A percentile compares a stretch with the other conserved stretches of the same genome.
Conservation (phyloP, 768 basidiomycete species). For the Vararia minispora region DNA sequence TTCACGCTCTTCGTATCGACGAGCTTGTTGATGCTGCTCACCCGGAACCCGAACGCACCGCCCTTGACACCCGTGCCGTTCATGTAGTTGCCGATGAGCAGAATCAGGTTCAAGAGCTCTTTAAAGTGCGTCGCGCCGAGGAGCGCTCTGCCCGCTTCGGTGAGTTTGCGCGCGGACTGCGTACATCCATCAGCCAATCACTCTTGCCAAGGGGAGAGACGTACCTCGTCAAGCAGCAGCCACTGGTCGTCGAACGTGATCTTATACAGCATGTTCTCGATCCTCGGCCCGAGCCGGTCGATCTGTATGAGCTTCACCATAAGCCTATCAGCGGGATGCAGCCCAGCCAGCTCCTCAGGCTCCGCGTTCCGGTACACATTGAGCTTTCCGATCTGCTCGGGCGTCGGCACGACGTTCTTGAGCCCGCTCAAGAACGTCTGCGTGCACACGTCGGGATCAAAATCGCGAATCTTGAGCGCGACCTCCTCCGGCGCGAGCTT, state of each 20-base stretch:
- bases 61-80: constrained; percentile 95
- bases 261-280: constrained; percentile 94
- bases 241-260: constrained; percentile 81
- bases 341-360: constrained; percentile 69
- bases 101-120: constrained; percentile 82
- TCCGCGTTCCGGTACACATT: constrained; percentile 84
- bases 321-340: constrained; percentile 92
- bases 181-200: constrained; percentile 1
- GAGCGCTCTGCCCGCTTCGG: constrained; percentile 70
- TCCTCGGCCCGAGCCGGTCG: constrained; percentile 73
- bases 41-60: constrained; percentile 92
- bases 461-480: constrained; percentile 71
- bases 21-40: constrained; percentile 97
- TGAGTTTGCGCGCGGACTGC: constrained; percentile 72
- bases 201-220: constrained; percentile 15
- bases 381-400: constrained; percentile 86
- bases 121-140: constrained; percentile 82
- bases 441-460: constrained; percentile 79
- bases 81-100: constrained; percentile 96
- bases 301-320: constrained; percentile 98
- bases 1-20: constrained; percentile 96
- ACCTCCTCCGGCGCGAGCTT: constrained; percentile 81
- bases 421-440: constrained; percentile 85
- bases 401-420: constrained; percentile 78
- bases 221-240: constrained; percentile 70